Evolutionary conservation across 495 filamentous ascomycete species (phyloP), one percentile per base, ranked within the genome.

Genomic region (Platismatia glauca): DNA sequence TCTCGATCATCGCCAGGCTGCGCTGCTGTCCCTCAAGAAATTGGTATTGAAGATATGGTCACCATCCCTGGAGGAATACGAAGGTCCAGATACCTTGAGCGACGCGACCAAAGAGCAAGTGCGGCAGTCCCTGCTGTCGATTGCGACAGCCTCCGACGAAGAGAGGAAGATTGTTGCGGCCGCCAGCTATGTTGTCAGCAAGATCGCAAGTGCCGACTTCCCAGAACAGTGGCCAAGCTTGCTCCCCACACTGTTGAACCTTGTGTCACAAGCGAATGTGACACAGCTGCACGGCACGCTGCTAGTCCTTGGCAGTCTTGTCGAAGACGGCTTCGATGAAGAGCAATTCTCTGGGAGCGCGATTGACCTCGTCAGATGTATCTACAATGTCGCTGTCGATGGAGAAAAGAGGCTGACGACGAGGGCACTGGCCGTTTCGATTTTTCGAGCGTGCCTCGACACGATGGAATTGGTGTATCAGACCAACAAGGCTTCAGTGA

Each of bases 391-490:
- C 22, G 89, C 93, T 6, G 81, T 86, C 46, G 88, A 89, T 67
- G 83, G 87, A 37, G 75, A 76, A 38, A 86, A 89, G 69, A 91
- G 88, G 64, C 79, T 86, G 20, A 84, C 82, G 31, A 76, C 95
- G 56, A 83, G 94, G 34, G 89, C 89, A 44, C 75, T 97, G 67
- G 89, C 95, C 22, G 84, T 96, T 15, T 85, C 86, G 27, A 89
- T 96, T 44, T 97, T 97, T 78, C 82, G 89, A 27, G 84, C 85
- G 31, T 95, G 89, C 73, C 93, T 97, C 70, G 91, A 97, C 73
- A 91, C 90, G 58, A 82, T 98, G 77, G 91, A 97, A 72, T 92
- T 95, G 79, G 88, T 97, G 62, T 86, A 95, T 76, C 91, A 96
- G 63, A 89, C 91, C 63, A 89, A 97, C 73, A 88, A 89, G 69